Evolutionary conservation across 2,329 filamentous ascomycete species (phyloP).

Genomic region (Metarhizium guizhouense): DNA sequence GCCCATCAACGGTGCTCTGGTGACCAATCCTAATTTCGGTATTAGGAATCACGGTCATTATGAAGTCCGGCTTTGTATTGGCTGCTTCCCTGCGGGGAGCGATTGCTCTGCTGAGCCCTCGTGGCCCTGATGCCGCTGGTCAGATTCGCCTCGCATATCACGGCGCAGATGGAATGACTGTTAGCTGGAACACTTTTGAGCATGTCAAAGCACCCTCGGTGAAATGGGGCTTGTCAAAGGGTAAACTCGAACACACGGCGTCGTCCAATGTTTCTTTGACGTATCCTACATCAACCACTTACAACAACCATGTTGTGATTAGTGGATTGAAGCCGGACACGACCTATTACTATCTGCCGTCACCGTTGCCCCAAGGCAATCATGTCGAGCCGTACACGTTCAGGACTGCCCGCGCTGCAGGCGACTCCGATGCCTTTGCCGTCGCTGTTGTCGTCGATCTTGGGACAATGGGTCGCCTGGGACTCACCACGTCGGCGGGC

Average conservation of each 20-base stretch:
- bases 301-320: constrained; percentile 16
- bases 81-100: background rate
- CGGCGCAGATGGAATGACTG: constrained; percentile 11
- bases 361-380: background rate
- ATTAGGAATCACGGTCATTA: background rate
- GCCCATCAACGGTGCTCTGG: background rate
- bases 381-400: background rate
- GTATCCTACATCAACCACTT: constrained; percentile 22
- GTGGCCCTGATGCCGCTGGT: background rate
- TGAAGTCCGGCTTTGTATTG: background rate
- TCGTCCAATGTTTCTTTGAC: constrained; percentile 18
- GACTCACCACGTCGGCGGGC: constrained; percentile 6
- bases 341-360: constrained; percentile 1
- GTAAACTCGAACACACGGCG: constrained; percentile 14
- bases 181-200: constrained; percentile 25
- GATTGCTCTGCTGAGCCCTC: background rate
- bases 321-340: background rate
- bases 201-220: constrained; percentile 18
- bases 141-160: constrained; percentile 1
- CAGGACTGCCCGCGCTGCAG: too few relatives aligned
- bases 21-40: background rate
- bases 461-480: constrained; percentile 8
- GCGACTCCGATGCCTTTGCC: background rate
- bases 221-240: constrained; percentile 15
- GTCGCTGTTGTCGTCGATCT: constrained; percentile 3